Evolutionary conservation across 176 grass and related monocot species (phyloP), one percentile per base, ranked within the genome.

Genomic region (Musa troglodytarum): DNA sequence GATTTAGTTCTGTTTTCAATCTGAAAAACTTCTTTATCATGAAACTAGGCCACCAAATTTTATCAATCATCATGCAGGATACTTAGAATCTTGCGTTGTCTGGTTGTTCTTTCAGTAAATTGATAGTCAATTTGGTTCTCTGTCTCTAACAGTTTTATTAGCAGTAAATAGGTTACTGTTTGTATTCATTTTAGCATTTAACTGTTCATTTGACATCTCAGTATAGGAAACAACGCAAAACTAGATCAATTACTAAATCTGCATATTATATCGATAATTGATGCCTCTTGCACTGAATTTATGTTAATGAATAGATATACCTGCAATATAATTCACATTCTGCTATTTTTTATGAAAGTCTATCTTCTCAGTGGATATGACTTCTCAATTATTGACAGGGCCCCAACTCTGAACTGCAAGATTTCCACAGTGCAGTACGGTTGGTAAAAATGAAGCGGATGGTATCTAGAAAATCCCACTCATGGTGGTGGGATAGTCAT

Each of bases 401-500:
- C 34, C 0, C 7, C 11, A 68, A 25, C 0, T 8, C 23, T 16
- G 12, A 14, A 6, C 1, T 43, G 49, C 4, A 6, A 14, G 28
- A 12, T 15, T 34, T 43, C 1, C 8, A 0, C 2, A 43, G 26
- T 68, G 1, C 8, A 17, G 17, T 16, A 16, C 65, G 16, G 13
- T 49, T 68, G 26, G 65, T 15, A 54, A 53, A 72, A 72, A 94
- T 98, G 90, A 82, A 91, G 9, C 86, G 88, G 57, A 88, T 91
- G 81, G 80, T 69, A 73, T 93, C 90, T 5, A 89, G 76, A 55
- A 98, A 94, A 74, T 87, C 95, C 65, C 90, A 98, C 83, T 98
- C 95, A 58, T 98, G 90, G 90, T 93, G 90, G 95, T 98, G 95
- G 95, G 90, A 93, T 79, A 94, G 95, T 75, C 95, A 98, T 78